Evolutionary conservation across 495 filamentous ascomycete species (phyloP), one percentile per base, ranked within the genome.

Genomic region (Hyaloscypha finlandica): DNA sequence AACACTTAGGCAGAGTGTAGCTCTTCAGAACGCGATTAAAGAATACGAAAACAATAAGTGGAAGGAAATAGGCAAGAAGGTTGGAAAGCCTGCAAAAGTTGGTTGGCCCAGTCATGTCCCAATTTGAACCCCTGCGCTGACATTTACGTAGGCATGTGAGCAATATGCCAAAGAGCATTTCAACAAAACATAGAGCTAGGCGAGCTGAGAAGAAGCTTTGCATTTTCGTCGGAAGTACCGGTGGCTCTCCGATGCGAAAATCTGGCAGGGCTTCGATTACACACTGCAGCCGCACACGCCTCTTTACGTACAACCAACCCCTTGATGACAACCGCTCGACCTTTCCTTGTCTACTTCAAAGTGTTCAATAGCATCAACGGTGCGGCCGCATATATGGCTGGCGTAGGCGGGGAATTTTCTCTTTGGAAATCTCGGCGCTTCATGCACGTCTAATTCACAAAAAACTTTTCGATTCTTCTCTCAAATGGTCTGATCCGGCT

Each of bases 111-210:
- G 20, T 45, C 30, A 14, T 63, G 33, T 64, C 22, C 31, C 4
- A 3, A 14, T 48, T 48, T 14, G 6, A n/a, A 33, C 35, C 31
- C 14, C 58, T 67, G 11, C 20, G 62, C 77, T 78, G 63, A 80
- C 71, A 19, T 39, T 31, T 63, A 22, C 59, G 65, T 71, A 97
- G 94, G 94, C 95, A 35, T 99, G 95, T 80, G 95, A 99, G 75
- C 93, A 97, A 76, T 98, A 96, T 78, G 95, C 95, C 42, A 99
- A 97, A 77, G 95, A 99, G 78, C 90, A 97, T 78, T 97, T 96
- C 75, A 85, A 55, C 30, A 63, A 67, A 51, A 60, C 42, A 54
- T 73, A 68, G 48, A 2, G 35, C 19, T 48, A 11, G 11, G 8
- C 4, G 42, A 48, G 4, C 14, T 52, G 62, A 35, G 20, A 55